Evolutionary conservation across 192 early-diverging fungal species (phyloP).

Genomic region (Dissophora globulifera): DNA sequence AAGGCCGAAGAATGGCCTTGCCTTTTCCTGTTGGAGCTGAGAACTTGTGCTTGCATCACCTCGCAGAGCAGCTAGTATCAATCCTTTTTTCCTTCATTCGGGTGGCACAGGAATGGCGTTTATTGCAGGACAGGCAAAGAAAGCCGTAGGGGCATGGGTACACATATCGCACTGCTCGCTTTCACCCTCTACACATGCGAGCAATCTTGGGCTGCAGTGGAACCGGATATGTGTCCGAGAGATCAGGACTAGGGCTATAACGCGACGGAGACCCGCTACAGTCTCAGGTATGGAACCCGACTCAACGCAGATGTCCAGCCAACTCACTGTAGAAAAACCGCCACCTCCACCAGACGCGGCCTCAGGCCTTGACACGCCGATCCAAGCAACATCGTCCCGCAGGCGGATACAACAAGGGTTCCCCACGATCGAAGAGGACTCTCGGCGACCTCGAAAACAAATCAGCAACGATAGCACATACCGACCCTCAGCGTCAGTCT

Average conservation of each 20-base stretch:
- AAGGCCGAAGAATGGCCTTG: too few relatives aligned
- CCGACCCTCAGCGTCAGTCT: too few relatives aligned
- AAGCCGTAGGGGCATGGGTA: background rate
- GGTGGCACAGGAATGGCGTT: conserved; percentile 13
- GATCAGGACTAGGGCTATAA: conserved; percentile 25
- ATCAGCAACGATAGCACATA: too few relatives aligned
- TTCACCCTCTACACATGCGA: too few relatives aligned
- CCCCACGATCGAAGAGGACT: background rate
- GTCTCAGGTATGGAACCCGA: too few relatives aligned
- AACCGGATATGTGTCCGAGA: conserved; percentile 8
- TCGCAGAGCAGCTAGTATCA: too few relatives aligned
- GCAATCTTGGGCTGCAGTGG: background rate
- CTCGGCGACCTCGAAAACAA: background rate
- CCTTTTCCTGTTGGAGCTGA: too few relatives aligned
- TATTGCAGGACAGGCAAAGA: conserved; percentile 7
- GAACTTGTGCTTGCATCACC: too few relatives aligned
- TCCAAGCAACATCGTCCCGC: background rate
- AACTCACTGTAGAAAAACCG: background rate
- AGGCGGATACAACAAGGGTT: conserved; percentile 25
- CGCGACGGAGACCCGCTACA: conserved; percentile 2
- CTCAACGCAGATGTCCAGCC: too few relatives aligned
- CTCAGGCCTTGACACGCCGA: background rate
- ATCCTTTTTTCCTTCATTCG: background rate
- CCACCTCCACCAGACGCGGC: background rate
- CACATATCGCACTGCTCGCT: too few relatives aligned